Conservation (phyloP, 73 alveolate genomes). For the Tetrahymena borealis region DNA sequence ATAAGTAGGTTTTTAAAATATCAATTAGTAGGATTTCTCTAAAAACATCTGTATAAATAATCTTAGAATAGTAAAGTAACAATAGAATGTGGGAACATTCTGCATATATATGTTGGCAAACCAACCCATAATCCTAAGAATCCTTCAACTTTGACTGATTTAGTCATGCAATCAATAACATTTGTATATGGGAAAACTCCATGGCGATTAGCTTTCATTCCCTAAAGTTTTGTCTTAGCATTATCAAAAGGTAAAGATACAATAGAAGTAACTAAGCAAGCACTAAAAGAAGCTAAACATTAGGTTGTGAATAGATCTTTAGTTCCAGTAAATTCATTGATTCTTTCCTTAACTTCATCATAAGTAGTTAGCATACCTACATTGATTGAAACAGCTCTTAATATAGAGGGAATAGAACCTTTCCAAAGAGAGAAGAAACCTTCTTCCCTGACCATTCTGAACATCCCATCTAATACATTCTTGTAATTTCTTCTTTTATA, state of each 20-base stretch:
- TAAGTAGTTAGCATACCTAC: slow-evolving; percentile 74
- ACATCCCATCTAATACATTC: slow-evolving; percentile 61
- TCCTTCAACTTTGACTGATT: slow-evolving; percentile 54
- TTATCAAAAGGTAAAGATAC: slow-evolving; percentile 72
- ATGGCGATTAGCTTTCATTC: slow-evolving; percentile 46
- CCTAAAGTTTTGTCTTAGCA: slow-evolving; percentile 65
- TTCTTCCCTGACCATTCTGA: slow-evolving; percentile 73
- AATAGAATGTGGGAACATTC: slow-evolving; percentile 76
- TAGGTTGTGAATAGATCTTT: neutral
- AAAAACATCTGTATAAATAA: slow-evolving; percentile 26
- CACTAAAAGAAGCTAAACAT: slow-evolving; percentile 43
- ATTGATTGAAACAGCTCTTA: slow-evolving; percentile 72
- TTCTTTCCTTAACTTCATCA: slow-evolving; percentile 74
- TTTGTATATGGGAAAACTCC: slow-evolving; percentile 65
- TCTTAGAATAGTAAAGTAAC: slow-evolving; percentile 48
- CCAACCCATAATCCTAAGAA: slow-evolving; percentile 74
- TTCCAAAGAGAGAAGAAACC: slow-evolving; percentile 72
- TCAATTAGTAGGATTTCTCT: neutral
- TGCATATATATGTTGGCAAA: slow-evolving; percentile 55
- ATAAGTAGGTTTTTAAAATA: no score
- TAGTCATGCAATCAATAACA: slow-evolving; percentile 51
- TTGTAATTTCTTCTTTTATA: slow-evolving; percentile 71
- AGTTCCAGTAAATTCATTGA: slow-evolving; percentile 24
- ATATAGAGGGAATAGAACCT: slow-evolving; percentile 77
- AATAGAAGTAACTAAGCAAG: slow-evolving; percentile 64